phyloP scores from a whole-genome alignment of 306 rosid genomes.

The Rosa rugosa region DNA sequence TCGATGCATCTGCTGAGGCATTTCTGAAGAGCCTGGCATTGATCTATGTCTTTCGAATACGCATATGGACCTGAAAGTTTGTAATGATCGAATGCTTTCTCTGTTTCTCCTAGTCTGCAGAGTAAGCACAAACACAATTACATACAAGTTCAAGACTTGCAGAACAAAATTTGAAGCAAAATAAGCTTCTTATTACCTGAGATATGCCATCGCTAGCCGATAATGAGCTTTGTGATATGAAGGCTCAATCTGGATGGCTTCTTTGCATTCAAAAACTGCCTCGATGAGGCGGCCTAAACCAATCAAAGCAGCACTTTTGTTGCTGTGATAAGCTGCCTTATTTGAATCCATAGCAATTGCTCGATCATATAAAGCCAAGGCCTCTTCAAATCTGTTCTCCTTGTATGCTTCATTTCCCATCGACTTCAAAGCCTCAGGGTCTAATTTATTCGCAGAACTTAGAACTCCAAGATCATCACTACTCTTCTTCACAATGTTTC shows the following conservation, averaged over 20 bases:
- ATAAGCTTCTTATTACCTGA: constrained; percentile 54
- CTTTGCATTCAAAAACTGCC: constrained; percentile 66
- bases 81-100: constrained; percentile 62
- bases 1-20: constrained; percentile 61
- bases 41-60: constrained; percentile 34
- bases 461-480: constrained; percentile 45
- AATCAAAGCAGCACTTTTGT: constrained; percentile 84
- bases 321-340: constrained; percentile 72
- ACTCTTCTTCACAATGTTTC: constrained; percentile 75
- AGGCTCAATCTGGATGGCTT: constrained; percentile 77
- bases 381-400: constrained; percentile 62
- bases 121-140: background rate
- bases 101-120: constrained; percentile 74
- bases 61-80: constrained; percentile 45
- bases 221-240: constrained; percentile 77
- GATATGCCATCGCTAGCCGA: constrained; percentile 76
- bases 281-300: constrained; percentile 54
- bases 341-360: constrained; percentile 74
- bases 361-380: constrained; percentile 63
- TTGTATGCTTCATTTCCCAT: constrained; percentile 90
- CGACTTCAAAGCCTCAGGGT: constrained; percentile 74
- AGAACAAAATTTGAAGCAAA: background rate
- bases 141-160: background rate
- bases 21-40: constrained; percentile 56
- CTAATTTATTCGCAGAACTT: constrained; percentile 32